These are phyloP conservation scores for Metschnikowia similis DNA, from an alignment of 805 yeast species.

Conservation along the genomic window DNA sequence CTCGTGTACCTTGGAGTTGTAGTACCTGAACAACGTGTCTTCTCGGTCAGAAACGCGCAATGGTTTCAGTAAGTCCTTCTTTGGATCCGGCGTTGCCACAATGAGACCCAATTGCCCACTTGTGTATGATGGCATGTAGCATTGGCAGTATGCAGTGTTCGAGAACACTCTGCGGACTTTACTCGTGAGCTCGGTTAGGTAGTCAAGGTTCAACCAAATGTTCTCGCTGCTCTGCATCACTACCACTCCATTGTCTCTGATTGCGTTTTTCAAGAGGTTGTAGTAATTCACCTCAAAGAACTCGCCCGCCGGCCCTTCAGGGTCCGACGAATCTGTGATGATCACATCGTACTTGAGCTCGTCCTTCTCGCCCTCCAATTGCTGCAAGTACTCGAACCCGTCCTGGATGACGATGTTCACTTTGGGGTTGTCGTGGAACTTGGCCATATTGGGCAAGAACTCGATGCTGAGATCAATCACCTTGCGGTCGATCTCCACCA, in stretches of 20 bases:
- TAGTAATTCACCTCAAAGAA: constrained; percentile 79
- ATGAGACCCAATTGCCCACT: constrained; percentile 83
- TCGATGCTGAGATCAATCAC: constrained; percentile 70
- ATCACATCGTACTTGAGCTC: constrained; percentile 68
- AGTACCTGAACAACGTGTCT: constrained; percentile 52
- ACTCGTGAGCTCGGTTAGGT: constrained; percentile 43
- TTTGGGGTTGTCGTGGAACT: constrained; percentile 56
- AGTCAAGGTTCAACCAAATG: constrained; percentile 65
- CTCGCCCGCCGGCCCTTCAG: constrained; percentile 93
- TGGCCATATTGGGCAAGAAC: constrained; percentile 75
- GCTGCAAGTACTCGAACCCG: constrained; percentile 73
- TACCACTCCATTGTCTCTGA: constrained; percentile 61
- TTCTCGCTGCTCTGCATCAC: constrained; percentile 78
- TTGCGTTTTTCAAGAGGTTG: constrained; percentile 57
- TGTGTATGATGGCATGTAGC: constrained; percentile 84
- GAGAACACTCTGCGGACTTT: constrained; percentile 55
- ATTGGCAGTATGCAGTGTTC: constrained; percentile 63
- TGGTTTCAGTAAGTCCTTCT: constrained; percentile 48
- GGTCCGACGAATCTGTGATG: constrained; percentile 90
- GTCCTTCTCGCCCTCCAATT: constrained; percentile 22
- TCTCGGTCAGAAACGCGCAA: constrained; percentile 48
- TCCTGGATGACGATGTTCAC: constrained; percentile 69
- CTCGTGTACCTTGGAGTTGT: constrained; percentile 60
- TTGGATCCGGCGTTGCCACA: constrained; percentile 58
- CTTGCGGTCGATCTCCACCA: constrained; percentile 86